A percentile compares a stretch with the other conserved stretches of the same genome.
Conservation (phyloP, 2,329 filamentous ascomycete genomes). For the Calonectria honghensis region DNA sequence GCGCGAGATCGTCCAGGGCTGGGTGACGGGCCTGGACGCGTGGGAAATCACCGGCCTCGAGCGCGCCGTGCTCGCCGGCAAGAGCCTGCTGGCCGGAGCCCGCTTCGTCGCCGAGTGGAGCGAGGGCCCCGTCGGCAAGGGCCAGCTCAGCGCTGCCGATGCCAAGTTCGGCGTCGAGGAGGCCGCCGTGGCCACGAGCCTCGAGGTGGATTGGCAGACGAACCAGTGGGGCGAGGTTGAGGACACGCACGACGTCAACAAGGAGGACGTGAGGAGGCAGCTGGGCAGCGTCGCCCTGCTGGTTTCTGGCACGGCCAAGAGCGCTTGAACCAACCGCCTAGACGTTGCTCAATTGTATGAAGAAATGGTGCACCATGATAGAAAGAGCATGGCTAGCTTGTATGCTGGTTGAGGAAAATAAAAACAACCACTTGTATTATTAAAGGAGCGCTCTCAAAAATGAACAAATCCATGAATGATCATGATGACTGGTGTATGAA, state of each 20-base stretch:
- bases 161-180: conserved; percentile 85
- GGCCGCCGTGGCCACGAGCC: conserved; percentile 83
- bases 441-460: not conserved
- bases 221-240: conserved; percentile 96
- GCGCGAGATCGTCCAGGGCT: conserved; percentile 84
- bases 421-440: conserved; percentile 19
- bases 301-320: conserved; percentile 76
- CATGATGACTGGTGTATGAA: not conserved
- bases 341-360: not conserved
- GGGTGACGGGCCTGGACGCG: conserved; percentile 82
- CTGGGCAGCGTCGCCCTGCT: conserved; percentile 90
- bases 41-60: conserved; percentile 94
- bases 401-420: conserved; percentile 36
- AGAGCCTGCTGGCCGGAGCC: conserved; percentile 87
- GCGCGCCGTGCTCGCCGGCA: conserved; percentile 87
- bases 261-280: conserved; percentile 91
- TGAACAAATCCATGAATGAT: not conserved
- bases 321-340: conserved; percentile 7
- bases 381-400: conserved; percentile 41
- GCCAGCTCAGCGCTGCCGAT: conserved; percentile 56
- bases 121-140: conserved; percentile 77
- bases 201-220: conserved; percentile 95
- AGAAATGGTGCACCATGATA: conserved; percentile 11
- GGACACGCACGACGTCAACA: conserved; percentile 97
- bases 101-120: conserved; percentile 92